Evolutionary conservation across 2,329 filamentous ascomycete genomes (phyloP).

Genomic region (Fusarium virguliforme): DNA sequence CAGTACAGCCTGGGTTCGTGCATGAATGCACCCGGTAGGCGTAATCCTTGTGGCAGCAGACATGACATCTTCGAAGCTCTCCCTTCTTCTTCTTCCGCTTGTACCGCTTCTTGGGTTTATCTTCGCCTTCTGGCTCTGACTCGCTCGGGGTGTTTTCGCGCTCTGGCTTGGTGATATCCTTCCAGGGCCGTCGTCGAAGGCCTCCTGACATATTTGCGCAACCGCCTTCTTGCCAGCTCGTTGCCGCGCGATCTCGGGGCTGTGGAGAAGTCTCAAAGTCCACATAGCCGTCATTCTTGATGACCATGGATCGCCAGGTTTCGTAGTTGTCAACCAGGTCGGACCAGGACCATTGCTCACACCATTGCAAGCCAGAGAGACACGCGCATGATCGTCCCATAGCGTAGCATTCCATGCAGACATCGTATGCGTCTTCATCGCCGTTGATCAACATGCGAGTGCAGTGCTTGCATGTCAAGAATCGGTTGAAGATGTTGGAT

Average conservation of each 20-base stretch:
- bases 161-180: slow-evolving; percentile 80
- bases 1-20: slow-evolving; percentile 76
- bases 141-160: slow-evolving; percentile 64
- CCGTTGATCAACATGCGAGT: slow-evolving; percentile 76
- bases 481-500: slow-evolving; percentile 97
- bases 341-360: slow-evolving; percentile 92
- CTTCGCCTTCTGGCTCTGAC: slow-evolving; percentile 74
- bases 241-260: slow-evolving; percentile 76
- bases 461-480: slow-evolving; percentile 92
- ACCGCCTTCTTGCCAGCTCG: slow-evolving; percentile 82
- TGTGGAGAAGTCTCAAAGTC: slow-evolving; percentile 78
- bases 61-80: slow-evolving; percentile 79
- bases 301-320: slow-evolving; percentile 83
- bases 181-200: slow-evolving; percentile 86
- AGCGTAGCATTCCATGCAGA: slow-evolving; percentile 99
- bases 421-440: slow-evolving; percentile 89
- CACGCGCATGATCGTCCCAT: slow-evolving; percentile 96
- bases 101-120: slow-evolving; percentile 74
- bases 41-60: slow-evolving; percentile 85
- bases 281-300: slow-evolving; percentile 79
- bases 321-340: slow-evolving; percentile 86
- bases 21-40: slow-evolving; percentile 90
- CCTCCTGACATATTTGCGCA: slow-evolving; percentile 94
- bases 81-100: slow-evolving; percentile 70
- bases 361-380: slow-evolving; percentile 88